Base-by-base conservation (phyloP, 441 rosid genomes). In the Pelargonium fulgidum region DNA sequence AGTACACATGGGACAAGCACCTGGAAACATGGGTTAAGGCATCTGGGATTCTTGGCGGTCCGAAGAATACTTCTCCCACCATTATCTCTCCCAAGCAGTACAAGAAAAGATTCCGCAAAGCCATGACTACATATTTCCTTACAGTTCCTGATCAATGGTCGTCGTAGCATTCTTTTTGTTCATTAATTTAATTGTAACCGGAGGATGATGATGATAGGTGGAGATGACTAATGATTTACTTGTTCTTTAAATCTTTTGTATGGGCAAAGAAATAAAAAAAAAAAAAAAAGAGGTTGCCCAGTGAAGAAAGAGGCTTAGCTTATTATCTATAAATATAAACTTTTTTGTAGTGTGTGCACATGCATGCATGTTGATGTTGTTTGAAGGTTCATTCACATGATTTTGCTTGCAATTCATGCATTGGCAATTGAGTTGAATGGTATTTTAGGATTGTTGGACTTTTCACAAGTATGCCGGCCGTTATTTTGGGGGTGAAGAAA, bases 91-190 rank as follows among this genome's bases (percentile, higher is more conserved):
- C 98, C 10, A 86, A 86, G 82, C 95, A 94, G 75, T 90, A 92
- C 85, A 94, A 94, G 86, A 92, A 87, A 77, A 81, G 99, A 72
- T 94, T 92, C 79, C 83, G 99, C 79, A 94, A 92, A 81, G 98
- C 99, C 0, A 90, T 92, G 98, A 83, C 92, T 44, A 81, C 97
- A 20, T 92, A 92, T 81, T 95, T 90, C 75, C 83, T 95, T 72
- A 92, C 90, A 96, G 89, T 95, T 63, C 98, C 99, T 13, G 97
- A 92, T 84, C 93, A 90, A 20, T 92, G 97, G 99, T 88, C 92
- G 14, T 89, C 98, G 24, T 22, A 10, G 16, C 22, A 16, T 19
- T 56, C 8, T 56, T 56, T 56, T 58, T 56, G 22, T 56, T 58
- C 54, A 13, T 11, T 3, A 13, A 48, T 36, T 36, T 36, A 36